phyloP scores from a whole-genome alignment of 306 rosid species.

The Cyamopsis tetragonoloba region DNA sequence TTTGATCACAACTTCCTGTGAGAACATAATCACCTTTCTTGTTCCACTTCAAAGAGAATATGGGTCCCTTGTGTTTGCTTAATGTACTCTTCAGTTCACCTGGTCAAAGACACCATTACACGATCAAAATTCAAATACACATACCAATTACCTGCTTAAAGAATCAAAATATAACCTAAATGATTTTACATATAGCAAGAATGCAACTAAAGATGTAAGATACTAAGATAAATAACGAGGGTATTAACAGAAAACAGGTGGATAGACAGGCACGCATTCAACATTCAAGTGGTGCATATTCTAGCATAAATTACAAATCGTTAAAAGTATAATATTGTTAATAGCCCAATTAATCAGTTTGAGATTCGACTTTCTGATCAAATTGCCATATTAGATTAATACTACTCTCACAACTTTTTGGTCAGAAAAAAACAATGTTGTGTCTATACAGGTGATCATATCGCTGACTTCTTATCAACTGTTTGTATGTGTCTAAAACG shows the following conservation, averaged over 20 bases:
- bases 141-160: background rate
- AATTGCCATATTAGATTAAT: background rate
- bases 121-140: slow-evolving; percentile 14
- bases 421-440: too few species aligned
- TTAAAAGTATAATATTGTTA: background rate
- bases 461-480: too few species aligned
- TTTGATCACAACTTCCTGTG: slow-evolving; percentile 92
- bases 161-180: too few species aligned
- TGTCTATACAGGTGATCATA: too few species aligned
- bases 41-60: slow-evolving; percentile 93
- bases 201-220: slow-evolving; percentile 22
- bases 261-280: background rate
- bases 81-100: slow-evolving; percentile 85
- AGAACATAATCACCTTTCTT: slow-evolving; percentile 93
- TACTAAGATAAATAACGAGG: background rate
- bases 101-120: slow-evolving; percentile 33
- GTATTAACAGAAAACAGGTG: background rate
- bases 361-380: background rate
- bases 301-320: background rate
- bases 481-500: background rate
- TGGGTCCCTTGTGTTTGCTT: slow-evolving; percentile 86
- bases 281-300: background rate
- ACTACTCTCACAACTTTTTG: background rate
- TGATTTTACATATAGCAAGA: background rate
- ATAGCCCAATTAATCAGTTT: background rate